phyloP scores from a whole-genome alignment of 306 rosid genomes.

The Vigna angularis region DNA sequence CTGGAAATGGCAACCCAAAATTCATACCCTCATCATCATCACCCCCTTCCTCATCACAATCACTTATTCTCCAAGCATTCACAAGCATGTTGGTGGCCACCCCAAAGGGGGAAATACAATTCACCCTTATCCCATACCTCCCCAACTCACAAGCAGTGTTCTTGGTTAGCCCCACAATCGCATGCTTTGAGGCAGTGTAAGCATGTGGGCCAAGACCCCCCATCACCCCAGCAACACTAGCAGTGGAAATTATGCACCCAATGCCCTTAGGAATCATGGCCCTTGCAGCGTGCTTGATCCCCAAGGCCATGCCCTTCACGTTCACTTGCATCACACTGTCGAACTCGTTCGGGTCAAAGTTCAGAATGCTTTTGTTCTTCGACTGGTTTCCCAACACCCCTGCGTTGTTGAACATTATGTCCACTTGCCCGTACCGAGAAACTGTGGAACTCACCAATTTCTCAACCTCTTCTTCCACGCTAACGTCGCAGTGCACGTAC shows the following conservation, averaged over 20 bases:
- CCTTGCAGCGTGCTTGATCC: conserved; percentile 79
- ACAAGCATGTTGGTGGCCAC: conserved; percentile 91
- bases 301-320: conserved; percentile 76
- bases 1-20: conserved; percentile 55
- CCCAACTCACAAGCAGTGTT: conserved; percentile 83
- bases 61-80: conserved; percentile 64
- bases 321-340: conserved; percentile 80
- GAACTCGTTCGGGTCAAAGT: conserved; percentile 69
- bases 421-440: conserved; percentile 62
- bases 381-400: conserved; percentile 77
- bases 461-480: conserved; percentile 64
- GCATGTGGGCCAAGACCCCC: conserved; percentile 90
- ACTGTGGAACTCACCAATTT: conserved; percentile 55
- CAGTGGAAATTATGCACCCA: conserved; percentile 72
- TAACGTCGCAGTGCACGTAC: conserved; percentile 71
- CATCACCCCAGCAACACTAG: conserved; percentile 76
- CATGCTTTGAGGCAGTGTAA: conserved; percentile 83
- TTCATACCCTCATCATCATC: conserved; percentile 38
- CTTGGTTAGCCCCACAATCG: conserved; percentile 86
- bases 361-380: conserved; percentile 63
- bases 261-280: conserved; percentile 65
- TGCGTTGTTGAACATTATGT: conserved; percentile 85
- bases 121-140: conserved; percentile 69
- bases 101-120: conserved; percentile 85
- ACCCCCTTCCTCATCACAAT: conserved; percentile 31